Evolutionary conservation across 148 eudicot genomes (phyloP).

Genomic region (Rhododendron vialii): DNA sequence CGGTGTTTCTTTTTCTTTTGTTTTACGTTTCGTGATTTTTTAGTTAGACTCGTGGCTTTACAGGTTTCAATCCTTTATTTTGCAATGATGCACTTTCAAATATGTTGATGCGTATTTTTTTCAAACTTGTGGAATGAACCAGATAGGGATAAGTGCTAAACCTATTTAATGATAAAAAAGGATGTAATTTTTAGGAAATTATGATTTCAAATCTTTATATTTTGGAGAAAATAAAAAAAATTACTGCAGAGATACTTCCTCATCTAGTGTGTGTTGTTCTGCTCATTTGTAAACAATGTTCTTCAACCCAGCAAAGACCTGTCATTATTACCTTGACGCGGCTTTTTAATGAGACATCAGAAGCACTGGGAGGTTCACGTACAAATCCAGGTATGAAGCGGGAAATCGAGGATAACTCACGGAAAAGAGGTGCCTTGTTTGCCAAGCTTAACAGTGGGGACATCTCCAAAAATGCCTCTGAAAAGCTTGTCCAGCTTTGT

Average conservation of each 20-base stretch:
- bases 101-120: background rate
- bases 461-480: constrained; percentile 80
- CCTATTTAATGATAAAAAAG: background rate
- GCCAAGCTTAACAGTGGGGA: constrained; percentile 79
- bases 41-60: background rate
- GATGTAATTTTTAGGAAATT: background rate
- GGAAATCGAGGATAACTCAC: constrained; percentile 88
- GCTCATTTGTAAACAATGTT: constrained; percentile 8
- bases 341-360: too few species aligned
- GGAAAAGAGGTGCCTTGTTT: constrained; percentile 73
- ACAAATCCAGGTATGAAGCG: constrained; percentile 73
- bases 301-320: constrained; percentile 76
- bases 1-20: background rate
- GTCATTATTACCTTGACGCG: constrained; percentile 21
- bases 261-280: background rate
- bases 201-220: background rate
- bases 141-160: background rate
- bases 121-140: background rate
- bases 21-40: background rate
- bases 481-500: constrained; percentile 81
- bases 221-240: background rate
- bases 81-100: background rate
- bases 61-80: background rate
- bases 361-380: constrained; percentile 68
- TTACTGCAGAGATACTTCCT: background rate